Conservation (phyloP, 805 yeast genomes). For the Pichia californica region DNA sequence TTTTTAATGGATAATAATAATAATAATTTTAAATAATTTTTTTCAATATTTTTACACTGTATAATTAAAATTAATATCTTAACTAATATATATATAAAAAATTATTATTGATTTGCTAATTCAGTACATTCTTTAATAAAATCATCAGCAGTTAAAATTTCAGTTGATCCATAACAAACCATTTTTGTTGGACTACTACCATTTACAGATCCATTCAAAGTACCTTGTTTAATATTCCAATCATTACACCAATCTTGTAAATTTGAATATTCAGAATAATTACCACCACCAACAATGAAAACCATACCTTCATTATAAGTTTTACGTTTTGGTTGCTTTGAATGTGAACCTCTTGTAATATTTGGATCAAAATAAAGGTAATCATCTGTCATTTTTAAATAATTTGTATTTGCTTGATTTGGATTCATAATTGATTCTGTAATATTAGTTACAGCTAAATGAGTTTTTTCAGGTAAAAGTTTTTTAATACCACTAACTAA, state of each 20-base stretch:
- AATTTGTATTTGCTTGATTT: slow-evolving; percentile 48
- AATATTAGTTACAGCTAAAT: slow-evolving; percentile 81
- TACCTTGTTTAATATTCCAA: slow-evolving; percentile 17
- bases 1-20: too few species aligned
- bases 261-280: slow-evolving; percentile 88
- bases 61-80: too few species aligned
- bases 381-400: slow-evolving; percentile 76
- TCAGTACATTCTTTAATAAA: slow-evolving; percentile 61
- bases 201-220: slow-evolving; percentile 6
- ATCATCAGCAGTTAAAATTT: slow-evolving; percentile 60
- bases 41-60: too few species aligned
- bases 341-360: slow-evolving; percentile 77
- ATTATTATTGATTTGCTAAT: slow-evolving; percentile 31
- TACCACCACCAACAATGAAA: slow-evolving; percentile 96
- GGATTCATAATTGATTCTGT: slow-evolving; percentile 94
- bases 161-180: slow-evolving; percentile 85
- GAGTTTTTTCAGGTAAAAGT: slow-evolving; percentile 79
- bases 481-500: slow-evolving; percentile 83
- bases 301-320: slow-evolving; percentile 77
- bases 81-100: too few species aligned
- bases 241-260: slow-evolving; percentile 74
- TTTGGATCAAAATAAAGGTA: slow-evolving; percentile 88
- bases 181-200: slow-evolving; percentile 32
- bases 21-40: not conserved
- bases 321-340: slow-evolving; percentile 82